phyloP scores from a whole-genome alignment of 306 rosid genomes.

The Vachellia collinsii region DNA sequence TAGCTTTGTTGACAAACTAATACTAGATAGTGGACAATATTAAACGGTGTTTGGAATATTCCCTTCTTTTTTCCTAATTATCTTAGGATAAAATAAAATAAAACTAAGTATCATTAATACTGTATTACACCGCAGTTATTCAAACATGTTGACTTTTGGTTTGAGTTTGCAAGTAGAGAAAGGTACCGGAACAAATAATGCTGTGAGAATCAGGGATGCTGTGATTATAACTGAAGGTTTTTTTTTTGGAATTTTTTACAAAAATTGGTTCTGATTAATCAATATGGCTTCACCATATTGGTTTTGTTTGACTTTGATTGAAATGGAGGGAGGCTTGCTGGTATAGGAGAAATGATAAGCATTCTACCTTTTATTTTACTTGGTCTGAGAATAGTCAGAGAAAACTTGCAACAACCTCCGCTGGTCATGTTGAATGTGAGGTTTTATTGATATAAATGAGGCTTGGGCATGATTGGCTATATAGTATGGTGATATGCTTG shows the following conservation, averaged over 20 bases:
- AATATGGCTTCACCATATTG: background rate
- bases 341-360: background rate
- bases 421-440: background rate
- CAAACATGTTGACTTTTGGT: background rate
- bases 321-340: background rate
- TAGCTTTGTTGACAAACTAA: constrained; percentile 32
- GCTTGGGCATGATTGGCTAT: constrained; percentile 1
- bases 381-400: background rate
- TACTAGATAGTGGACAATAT: constrained; percentile 3
- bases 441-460: background rate
- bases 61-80: background rate
- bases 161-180: background rate
- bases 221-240: background rate
- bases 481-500: background rate
- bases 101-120: background rate
- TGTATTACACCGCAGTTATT: background rate
- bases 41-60: background rate
- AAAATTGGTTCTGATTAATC: background rate
- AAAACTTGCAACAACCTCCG: background rate
- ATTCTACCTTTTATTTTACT: background rate
- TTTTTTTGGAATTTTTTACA: background rate
- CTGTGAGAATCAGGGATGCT: constrained; percentile 6
- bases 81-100: background rate
- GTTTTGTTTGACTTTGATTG: background rate
- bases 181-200: background rate